Percentiles rank a stretch among this genome's conserved stretches.
These are phyloP conservation scores for Curvularia hawaiiensis DNA, from an alignment of 2,329 filamentous ascomycete genomes.

Conservation along the genomic window DNA sequence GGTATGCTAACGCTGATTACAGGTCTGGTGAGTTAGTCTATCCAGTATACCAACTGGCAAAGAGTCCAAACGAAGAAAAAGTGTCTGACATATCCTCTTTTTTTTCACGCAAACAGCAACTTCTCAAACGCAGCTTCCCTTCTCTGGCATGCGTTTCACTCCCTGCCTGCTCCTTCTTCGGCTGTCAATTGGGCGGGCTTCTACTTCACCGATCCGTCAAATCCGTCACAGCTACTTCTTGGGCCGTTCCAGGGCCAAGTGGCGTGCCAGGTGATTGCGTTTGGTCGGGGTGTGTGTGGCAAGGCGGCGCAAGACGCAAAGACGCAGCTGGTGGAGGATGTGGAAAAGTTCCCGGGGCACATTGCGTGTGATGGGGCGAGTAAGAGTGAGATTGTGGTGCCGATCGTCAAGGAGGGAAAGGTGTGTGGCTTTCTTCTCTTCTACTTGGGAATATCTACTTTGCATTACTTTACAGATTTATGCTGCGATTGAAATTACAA, in stretches of 20 bases:
- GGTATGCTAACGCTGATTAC: not conserved
- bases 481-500: not conserved
- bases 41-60: not conserved
- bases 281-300: constrained; percentile 78
- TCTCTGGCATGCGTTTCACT: constrained; percentile 80
- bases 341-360: constrained; percentile 76
- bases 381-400: constrained; percentile 82
- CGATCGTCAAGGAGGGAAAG: constrained; percentile 62
- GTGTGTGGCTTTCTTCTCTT: constrained; percentile 38
- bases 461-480: too few relatives aligned
- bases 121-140: constrained; percentile 76
- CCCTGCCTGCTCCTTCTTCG: constrained; percentile 67
- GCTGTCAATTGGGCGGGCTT: constrained; percentile 81
- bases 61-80: not conserved
- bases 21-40: constrained; percentile 9
- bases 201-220: constrained; percentile 46
- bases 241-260: constrained; percentile 78
- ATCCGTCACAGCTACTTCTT: constrained; percentile 66
- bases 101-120: constrained; percentile 52
- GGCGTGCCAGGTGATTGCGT: constrained; percentile 77
- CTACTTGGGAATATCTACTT: constrained; percentile 8
- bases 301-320: constrained; percentile 63
- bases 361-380: constrained; percentile 81
- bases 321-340: constrained; percentile 71
- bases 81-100: not conserved